Base-by-base conservation (phyloP, 345 rosid genomes). In the Conringia planisiliqua region DNA sequence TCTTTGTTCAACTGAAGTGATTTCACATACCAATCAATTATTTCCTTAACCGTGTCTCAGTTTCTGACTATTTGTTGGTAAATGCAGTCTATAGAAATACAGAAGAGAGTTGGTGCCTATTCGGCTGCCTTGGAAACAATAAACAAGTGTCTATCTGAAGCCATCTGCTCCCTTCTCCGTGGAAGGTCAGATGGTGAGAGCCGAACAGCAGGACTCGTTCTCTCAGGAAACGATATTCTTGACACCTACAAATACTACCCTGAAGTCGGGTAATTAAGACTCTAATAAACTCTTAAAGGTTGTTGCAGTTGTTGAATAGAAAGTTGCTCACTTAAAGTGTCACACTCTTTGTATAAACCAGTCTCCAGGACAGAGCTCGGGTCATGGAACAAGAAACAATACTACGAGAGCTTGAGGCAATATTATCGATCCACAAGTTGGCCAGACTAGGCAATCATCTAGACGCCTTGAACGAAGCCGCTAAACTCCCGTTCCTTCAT, bases 171-270 rank as follows among this genome's bases (percentile, higher is more conserved):
- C 17, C 78, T 88, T 32, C 77, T 85, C 75, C 97, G 93, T 13
- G 96, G 97, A 77, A 86, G 85, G 76, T 72, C 87, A 81, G 97
- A 91, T 78, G 96, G 98, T 39, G 97, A 93, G 69, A 93, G 95
- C 83, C 83, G 62, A 73, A 88, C 84, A 38, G 82, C 89, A 50
- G 90, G 93, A 39, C 90, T 91, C 20, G 74, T 91, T 82, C 84
- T 87, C 75, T 86, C 94, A 39, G 96, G 92, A 44, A 91, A 91
- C 10, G 95, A 91, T 55, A 89, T 89, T 79, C 77, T 91, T 64
- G 86, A 86, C 75, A 76, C 85, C 16, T 85, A 81, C 81, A 93
- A 87, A 73, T 93, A 89, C 84, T 73, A 82, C 72, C 85, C 96
- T 72, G 92, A 93, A 75, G 71, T 79, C 86, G 85, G 96, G 98